These are phyloP conservation scores for Cyclotella sp. DNA, from an alignment of 108 stramenopile genomes.

Conservation along the genomic window DNA sequence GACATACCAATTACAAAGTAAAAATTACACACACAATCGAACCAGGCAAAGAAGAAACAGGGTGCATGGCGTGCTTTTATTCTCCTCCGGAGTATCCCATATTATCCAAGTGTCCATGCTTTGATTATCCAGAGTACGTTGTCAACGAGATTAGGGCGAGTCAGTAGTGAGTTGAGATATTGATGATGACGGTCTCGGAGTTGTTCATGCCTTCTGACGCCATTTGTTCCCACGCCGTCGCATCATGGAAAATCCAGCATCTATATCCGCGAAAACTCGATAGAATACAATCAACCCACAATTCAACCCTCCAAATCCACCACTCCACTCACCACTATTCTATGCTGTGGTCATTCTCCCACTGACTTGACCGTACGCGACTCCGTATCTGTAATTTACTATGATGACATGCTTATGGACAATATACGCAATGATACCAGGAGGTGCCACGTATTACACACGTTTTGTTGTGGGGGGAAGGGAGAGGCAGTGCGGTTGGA, in stretches of 20 bases:
- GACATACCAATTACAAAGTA: constrained; percentile 12
- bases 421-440: constrained; percentile 60
- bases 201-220: not conserved
- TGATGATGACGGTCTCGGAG: not conserved
- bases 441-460: constrained; percentile 47
- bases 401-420: constrained; percentile 62
- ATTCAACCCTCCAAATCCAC: constrained; percentile 41
- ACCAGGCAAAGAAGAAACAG: constrained; percentile 57
- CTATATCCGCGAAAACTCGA: constrained; percentile 61
- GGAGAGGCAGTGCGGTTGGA: constrained; percentile 61
- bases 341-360: constrained; percentile 54
- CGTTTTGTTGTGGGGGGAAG: constrained; percentile 61
- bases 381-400: constrained; percentile 60
- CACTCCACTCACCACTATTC: constrained; percentile 7
- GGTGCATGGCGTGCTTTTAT: constrained; percentile 62
- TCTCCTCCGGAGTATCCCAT: constrained; percentile 51
- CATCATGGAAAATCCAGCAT: constrained; percentile 31
- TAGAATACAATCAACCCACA: constrained; percentile 69
- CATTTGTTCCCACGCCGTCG: not conserved
- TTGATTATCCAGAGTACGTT: constrained; percentile 61
- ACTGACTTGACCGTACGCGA: constrained; percentile 56
- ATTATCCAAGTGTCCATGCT: constrained; percentile 52
- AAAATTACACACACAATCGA: constrained; percentile 54
- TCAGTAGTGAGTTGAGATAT: constrained; percentile 37
- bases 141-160: constrained; percentile 59